These are phyloP conservation scores for Paecilomyces sp. DNA, from an alignment of 2,329 filamentous ascomycete species.

Conservation along the genomic window DNA sequence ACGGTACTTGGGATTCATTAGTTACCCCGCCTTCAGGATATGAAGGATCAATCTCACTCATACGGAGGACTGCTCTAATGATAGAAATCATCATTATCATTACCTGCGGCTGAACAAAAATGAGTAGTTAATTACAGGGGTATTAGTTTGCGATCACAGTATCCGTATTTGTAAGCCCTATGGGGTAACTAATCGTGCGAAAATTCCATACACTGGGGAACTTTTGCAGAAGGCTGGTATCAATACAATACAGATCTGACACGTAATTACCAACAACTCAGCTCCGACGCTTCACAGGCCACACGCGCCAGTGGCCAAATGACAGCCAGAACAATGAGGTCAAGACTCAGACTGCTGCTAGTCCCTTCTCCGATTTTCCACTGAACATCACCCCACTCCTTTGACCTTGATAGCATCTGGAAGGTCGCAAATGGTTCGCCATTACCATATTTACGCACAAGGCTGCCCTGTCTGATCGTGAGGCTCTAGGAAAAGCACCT, in stretches of 20 bases:
- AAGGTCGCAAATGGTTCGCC: background rate
- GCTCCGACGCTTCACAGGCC: no score
- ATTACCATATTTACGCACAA: background rate
- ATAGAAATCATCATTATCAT: background rate
- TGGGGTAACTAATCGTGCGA: background rate
- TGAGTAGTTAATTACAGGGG: no score
- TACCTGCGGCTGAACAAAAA: background rate
- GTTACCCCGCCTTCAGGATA: background rate
- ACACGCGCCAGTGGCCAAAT: no score
- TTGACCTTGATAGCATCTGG: background rate
- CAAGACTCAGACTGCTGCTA: no score
- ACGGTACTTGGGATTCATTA: background rate
- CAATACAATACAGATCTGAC: background rate
- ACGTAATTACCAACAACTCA: background rate
- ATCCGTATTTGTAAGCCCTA: background rate
- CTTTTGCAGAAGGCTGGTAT: background rate
- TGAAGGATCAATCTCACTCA: background rate
- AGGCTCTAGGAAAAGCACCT: background rate
- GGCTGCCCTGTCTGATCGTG: background rate
- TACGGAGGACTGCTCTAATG: background rate
- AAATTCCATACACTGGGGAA: background rate
- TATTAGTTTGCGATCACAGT: background rate
- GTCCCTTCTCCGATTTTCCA: background rate
- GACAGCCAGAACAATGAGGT: no score
- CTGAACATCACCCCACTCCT: background rate